phyloP scores from a whole-genome alignment of 2,329 filamentous ascomycete species.

The Sarocladium strictum region DNA sequence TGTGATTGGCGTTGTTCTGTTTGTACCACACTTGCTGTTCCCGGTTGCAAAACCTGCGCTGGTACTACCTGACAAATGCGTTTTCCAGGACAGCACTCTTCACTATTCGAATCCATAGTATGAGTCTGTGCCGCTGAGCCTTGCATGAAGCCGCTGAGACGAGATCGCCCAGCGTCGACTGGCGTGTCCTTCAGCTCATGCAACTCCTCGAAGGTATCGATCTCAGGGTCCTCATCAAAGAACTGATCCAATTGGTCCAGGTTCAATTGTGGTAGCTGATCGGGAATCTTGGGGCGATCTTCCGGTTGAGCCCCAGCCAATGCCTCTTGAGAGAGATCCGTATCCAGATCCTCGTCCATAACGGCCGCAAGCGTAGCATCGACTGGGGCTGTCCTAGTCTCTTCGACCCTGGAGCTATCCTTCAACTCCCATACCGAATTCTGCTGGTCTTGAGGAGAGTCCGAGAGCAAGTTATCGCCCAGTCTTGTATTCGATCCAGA shows the following conservation, averaged over 20 bases:
- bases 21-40: too few species aligned
- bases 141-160: too few species aligned
- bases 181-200: neutral
- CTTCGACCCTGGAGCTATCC: neutral
- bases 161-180: too few species aligned
- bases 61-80: too few species aligned
- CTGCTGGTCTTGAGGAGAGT: neutral
- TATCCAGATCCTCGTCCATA: constrained; percentile 16
- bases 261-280: neutral
- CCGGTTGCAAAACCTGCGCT: too few species aligned
- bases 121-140: too few species aligned
- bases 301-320: neutral
- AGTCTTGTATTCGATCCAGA: neutral
- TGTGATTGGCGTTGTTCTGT: neutral
- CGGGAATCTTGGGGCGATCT: neutral
- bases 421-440: neutral
- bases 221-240: neutral
- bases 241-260: neutral
- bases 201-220: neutral
- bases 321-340: constrained; percentile 9
- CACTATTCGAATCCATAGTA: too few species aligned
- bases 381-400: neutral
- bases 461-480: neutral
- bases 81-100: too few species aligned
- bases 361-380: neutral